Percentiles rank a stretch among this genome's conserved stretches.
These are phyloP conservation scores for Solanum bukasovii DNA, from an alignment of 257 asterid genomes.

Conservation along the genomic window DNA sequence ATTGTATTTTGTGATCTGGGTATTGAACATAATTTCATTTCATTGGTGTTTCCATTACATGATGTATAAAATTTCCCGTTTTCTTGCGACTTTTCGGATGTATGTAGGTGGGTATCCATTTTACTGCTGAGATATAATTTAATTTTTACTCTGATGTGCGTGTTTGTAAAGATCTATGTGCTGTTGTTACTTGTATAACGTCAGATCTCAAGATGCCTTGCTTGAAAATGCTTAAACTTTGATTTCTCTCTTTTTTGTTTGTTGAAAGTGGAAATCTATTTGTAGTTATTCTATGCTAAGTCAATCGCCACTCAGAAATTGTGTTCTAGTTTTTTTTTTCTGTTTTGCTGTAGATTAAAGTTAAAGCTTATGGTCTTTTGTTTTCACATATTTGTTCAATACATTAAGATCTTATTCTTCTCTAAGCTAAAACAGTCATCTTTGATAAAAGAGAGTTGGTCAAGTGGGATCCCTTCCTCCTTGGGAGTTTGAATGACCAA, in stretches of 20 bases:
- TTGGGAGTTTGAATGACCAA: neutral
- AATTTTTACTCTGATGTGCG: neutral
- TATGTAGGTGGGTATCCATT: neutral
- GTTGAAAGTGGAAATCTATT: neutral
- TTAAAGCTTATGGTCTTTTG: neutral
- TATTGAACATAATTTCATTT: neutral
- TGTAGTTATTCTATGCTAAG: neutral
- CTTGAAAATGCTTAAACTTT: neutral
- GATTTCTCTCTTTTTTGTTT: neutral
- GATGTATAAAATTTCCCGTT: neutral
- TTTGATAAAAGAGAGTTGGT: neutral
- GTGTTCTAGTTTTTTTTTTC: neutral
- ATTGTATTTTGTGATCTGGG: neutral
- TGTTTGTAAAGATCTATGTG: neutral
- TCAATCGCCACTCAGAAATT: neutral
- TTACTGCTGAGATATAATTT: neutral
- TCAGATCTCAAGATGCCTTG: neutral
- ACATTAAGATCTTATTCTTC: neutral
- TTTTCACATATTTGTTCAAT: neutral
- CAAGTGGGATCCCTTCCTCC: neutral
- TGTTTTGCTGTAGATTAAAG: neutral
- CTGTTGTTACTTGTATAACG: neutral
- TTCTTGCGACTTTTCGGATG: neutral
- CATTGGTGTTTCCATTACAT: neutral
- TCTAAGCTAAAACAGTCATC: neutral